These are phyloP conservation scores for Cochlearia excelsa DNA, from an alignment of 345 rosid species.

Conservation along the genomic window DNA sequence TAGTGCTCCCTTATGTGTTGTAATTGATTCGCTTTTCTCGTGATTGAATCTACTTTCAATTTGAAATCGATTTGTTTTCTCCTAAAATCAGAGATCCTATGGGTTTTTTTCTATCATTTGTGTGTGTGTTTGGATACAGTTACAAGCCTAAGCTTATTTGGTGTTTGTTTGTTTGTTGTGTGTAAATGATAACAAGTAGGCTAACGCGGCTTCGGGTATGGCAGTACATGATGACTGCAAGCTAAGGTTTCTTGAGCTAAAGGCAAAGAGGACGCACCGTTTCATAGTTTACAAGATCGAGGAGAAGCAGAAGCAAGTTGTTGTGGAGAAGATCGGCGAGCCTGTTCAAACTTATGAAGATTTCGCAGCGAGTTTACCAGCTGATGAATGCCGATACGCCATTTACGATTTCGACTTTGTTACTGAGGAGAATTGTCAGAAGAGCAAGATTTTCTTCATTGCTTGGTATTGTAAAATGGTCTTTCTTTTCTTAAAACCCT, in stretches of 20 bases:
- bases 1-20: not conserved
- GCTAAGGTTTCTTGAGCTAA: slow-evolving; percentile 52
- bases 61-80: not conserved
- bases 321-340: slow-evolving; percentile 54
- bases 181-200: slow-evolving; percentile 25
- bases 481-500: not conserved
- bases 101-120: too few relatives aligned
- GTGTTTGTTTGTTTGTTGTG: not conserved
- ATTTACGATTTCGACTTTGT: slow-evolving; percentile 53
- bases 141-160: not conserved
- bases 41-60: not conserved
- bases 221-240: slow-evolving; percentile 65
- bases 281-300: slow-evolving; percentile 56
- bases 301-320: slow-evolving; percentile 55
- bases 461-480: slow-evolving; percentile 32
- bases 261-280: slow-evolving; percentile 52
- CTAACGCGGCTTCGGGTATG: slow-evolving; percentile 59
- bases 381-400: slow-evolving; percentile 42
- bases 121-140: not conserved
- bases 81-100: not conserved
- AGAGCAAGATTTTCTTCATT: slow-evolving; percentile 37
- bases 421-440: slow-evolving; percentile 52
- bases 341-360: slow-evolving; percentile 48
- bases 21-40: not conserved
- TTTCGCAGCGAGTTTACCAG: slow-evolving; percentile 51